Evolutionary conservation across 1,139 yeast genomes (phyloP).

Genomic region (Geotrichum europaeum): DNA sequence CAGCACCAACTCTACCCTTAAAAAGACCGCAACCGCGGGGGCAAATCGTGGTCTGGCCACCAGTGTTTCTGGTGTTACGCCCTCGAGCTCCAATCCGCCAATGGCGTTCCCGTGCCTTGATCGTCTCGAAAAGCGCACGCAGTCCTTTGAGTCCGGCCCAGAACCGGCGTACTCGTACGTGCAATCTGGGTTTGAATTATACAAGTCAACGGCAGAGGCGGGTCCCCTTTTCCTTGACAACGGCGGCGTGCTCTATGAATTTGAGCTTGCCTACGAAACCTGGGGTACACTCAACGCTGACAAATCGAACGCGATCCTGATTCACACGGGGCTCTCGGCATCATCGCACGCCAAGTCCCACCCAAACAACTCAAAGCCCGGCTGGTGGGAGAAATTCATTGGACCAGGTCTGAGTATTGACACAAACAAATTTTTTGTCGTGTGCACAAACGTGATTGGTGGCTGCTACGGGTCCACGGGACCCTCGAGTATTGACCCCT

Average conservation of each 20-base stretch:
- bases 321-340: conserved; percentile 90
- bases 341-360: conserved; percentile 94
- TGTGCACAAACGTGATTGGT: conserved; percentile 87
- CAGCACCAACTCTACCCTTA: background rate
- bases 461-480: conserved; percentile 97
- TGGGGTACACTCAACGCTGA: conserved; percentile 72
- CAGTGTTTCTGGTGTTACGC: background rate
- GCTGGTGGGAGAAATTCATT: conserved; percentile 96
- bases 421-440: conserved; percentile 70
- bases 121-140: conserved; percentile 52
- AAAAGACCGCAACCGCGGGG: background rate
- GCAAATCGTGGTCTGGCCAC: conserved; percentile 11
- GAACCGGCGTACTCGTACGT: conserved; percentile 79
- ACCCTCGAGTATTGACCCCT: conserved; percentile 77
- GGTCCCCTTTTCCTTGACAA: conserved; percentile 65
- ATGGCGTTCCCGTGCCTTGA: conserved; percentile 85
- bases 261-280: conserved; percentile 80
- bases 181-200: conserved; percentile 61
- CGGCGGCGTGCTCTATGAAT: conserved; percentile 73
- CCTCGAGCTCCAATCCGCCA: conserved; percentile 48
- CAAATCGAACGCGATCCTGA: conserved; percentile 63
- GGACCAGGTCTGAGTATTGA: conserved; percentile 80
- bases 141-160: conserved; percentile 62
- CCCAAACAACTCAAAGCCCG: conserved; percentile 58
- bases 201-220: conserved; percentile 38